Conservation (phyloP, 352 stramenopile genomes). For the Phytophthora constricta region DNA sequence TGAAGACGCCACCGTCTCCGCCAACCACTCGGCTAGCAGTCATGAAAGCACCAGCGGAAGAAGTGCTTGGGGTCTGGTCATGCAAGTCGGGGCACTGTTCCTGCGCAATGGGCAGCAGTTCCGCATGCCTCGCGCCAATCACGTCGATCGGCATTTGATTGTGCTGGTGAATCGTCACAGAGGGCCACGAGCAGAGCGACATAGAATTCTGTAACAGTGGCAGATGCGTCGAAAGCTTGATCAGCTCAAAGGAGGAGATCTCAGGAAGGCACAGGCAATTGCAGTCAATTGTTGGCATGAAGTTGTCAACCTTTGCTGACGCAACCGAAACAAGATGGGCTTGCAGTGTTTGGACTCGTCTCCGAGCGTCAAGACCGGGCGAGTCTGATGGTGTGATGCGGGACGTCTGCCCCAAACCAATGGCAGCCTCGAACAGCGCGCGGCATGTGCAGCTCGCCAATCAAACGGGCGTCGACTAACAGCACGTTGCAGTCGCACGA, state of each 20-base stretch:
- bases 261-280: not conserved
- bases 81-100: slow-evolving; percentile 8
- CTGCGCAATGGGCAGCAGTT: slow-evolving; percentile 4
- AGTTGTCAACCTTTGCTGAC: not conserved
- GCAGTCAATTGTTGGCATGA: not conserved
- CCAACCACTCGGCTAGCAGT: slow-evolving; percentile 17
- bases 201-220: slow-evolving; percentile 11
- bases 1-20: not conserved
- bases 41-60: slow-evolving; percentile 34
- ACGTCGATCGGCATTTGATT: slow-evolving; percentile 9
- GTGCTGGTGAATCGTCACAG: slow-evolving; percentile 30
- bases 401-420: slow-evolving; percentile 24
- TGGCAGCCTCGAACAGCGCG: slow-evolving; percentile 18
- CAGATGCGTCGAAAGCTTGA: slow-evolving; percentile 21
- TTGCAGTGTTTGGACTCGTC: slow-evolving; percentile 1
- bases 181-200: slow-evolving; percentile 1
- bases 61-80: slow-evolving; percentile 26
- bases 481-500: slow-evolving; percentile 1
- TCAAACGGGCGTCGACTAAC: slow-evolving; percentile 20
- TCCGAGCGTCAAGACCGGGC: slow-evolving; percentile 1
- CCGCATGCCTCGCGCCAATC: slow-evolving; percentile 38
- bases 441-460: slow-evolving; percentile 30
- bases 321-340: not conserved
- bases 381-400: slow-evolving; percentile 26
- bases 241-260: not conserved